phyloP scores from a whole-genome alignment of 179 eudicot species.

The Carnegiea gigantea region DNA sequence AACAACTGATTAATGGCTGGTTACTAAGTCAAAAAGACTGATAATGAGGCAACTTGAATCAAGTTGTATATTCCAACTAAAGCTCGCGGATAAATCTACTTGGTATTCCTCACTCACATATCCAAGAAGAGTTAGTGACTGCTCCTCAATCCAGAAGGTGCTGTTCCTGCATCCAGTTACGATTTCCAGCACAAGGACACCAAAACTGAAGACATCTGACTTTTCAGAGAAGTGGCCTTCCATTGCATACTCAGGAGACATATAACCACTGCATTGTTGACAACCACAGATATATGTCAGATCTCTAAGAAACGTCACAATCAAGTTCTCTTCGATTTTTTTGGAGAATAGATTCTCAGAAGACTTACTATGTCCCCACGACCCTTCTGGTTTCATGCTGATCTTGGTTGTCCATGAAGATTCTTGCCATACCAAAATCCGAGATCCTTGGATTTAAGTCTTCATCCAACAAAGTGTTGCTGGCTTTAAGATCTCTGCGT shows the following conservation, averaged over 20 bases:
- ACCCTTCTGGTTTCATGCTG: constrained; percentile 7
- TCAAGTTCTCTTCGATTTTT: not conserved
- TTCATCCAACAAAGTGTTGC: constrained; percentile 12
- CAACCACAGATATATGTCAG: not conserved
- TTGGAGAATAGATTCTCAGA: not conserved
- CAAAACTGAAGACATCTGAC: constrained; percentile 9
- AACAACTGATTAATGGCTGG: too few species aligned
- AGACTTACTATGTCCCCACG: not conserved
- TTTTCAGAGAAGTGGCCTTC: constrained; percentile 13
- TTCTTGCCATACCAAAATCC: constrained; percentile 9
- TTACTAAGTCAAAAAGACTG: not conserved
- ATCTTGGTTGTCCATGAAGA: constrained; percentile 10
- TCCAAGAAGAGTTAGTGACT: constrained; percentile 8
- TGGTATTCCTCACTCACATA: not conserved
- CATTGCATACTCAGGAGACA: constrained; percentile 14
- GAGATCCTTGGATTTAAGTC: constrained; percentile 7
- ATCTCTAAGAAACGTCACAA: not conserved
- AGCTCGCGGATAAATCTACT: not conserved
- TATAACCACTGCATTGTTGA: not conserved
- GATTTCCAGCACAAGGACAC: constrained; percentile 5
- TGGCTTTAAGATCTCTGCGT: constrained; percentile 7
- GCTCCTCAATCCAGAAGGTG: not conserved
- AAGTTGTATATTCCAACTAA: too few species aligned
- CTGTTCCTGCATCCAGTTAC: constrained; percentile 1
- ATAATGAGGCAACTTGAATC: not conserved